These are phyloP conservation scores for Brettanomyces sp. DNA, from an alignment of 805 yeast species.

Conservation along the genomic window DNA sequence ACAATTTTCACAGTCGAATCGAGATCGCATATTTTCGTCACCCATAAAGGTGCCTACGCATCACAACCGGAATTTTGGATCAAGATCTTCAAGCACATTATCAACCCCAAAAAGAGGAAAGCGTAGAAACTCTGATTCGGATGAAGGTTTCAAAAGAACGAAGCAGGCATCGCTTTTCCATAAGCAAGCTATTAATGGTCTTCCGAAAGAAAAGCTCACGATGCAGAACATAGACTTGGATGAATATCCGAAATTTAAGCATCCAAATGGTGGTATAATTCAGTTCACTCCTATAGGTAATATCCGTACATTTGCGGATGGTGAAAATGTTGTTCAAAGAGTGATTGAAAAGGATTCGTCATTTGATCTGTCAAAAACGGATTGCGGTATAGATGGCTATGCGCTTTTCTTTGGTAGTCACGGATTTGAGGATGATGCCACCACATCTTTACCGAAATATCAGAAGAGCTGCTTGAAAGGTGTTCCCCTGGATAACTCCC, in stretches of 20 bases:
- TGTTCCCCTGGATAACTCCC: conserved; percentile 13
- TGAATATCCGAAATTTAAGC: conserved; percentile 49
- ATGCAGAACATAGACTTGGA: conserved; percentile 23
- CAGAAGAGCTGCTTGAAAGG: not conserved
- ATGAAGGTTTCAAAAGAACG: conserved; percentile 21
- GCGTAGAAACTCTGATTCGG: conserved; percentile 28
- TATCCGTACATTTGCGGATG: conserved; percentile 32
- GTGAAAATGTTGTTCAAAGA: conserved; percentile 36
- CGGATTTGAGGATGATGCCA: conserved; percentile 6
- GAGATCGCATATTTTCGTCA: not conserved
- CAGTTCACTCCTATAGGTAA: conserved; percentile 61
- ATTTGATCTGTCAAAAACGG: conserved; percentile 23
- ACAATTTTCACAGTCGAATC: too few relatives aligned
- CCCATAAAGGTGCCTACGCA: conserved; percentile 5
- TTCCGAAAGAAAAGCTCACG: conserved; percentile 11
- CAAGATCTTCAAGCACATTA: conserved; percentile 1
- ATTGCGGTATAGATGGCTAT: conserved; percentile 30
- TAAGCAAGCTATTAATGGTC: not conserved
- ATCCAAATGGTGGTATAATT: conserved; percentile 54
- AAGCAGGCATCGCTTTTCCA: conserved; percentile 10
- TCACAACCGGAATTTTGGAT: not conserved
- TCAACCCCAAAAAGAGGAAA: conserved; percentile 12
- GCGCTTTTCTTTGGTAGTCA: conserved; percentile 20
- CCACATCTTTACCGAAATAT: not conserved
- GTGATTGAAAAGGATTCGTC: conserved; percentile 37